Evolutionary conservation across 2,329 filamentous ascomycete species (phyloP).

Genomic region (Cladophialophora exuberans): DNA sequence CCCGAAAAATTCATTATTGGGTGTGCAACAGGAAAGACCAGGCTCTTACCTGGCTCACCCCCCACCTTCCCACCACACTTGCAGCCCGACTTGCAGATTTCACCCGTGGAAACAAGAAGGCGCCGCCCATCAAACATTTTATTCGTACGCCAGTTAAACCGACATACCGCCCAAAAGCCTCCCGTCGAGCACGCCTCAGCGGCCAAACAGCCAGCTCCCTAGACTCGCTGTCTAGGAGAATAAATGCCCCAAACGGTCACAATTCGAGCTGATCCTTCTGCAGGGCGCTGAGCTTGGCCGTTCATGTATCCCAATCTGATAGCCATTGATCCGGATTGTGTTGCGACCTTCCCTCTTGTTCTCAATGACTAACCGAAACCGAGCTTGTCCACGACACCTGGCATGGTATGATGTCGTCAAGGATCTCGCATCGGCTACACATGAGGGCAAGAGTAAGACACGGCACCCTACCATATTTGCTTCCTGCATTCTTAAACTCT

Average conservation of each 20-base stretch:
- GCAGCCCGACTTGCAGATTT: not conserved
- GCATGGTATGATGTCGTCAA: constrained; percentile 20
- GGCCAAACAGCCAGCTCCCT: constrained; percentile 4
- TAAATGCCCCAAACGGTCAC: constrained; percentile 4
- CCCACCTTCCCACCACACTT: constrained; percentile 3
- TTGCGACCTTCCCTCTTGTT: not conserved
- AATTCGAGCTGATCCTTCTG: constrained; percentile 4
- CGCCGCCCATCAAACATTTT: no score
- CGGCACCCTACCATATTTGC: constrained; percentile 3
- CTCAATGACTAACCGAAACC: constrained; percentile 1
- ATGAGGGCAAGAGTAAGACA: constrained; percentile 8
- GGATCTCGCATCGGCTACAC: constrained; percentile 22
- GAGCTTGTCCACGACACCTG: not conserved
- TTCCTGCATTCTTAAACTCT: constrained; percentile 3
- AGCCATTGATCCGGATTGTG: not conserved
- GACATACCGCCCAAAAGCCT: no score
- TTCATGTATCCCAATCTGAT: no score
- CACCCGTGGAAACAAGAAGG: not conserved
- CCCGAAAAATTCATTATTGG: constrained; percentile 13
- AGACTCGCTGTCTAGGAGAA: constrained; percentile 1
- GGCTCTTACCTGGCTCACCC: not conserved
- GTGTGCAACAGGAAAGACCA: constrained; percentile 7
- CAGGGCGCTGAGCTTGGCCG: no score
- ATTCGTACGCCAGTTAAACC: no score
- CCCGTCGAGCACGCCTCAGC: no score